These are phyloP conservation scores for Punctularia strigosozonata DNA, from an alignment of 768 basidiomycete genomes.

Conservation along the genomic window DNA sequence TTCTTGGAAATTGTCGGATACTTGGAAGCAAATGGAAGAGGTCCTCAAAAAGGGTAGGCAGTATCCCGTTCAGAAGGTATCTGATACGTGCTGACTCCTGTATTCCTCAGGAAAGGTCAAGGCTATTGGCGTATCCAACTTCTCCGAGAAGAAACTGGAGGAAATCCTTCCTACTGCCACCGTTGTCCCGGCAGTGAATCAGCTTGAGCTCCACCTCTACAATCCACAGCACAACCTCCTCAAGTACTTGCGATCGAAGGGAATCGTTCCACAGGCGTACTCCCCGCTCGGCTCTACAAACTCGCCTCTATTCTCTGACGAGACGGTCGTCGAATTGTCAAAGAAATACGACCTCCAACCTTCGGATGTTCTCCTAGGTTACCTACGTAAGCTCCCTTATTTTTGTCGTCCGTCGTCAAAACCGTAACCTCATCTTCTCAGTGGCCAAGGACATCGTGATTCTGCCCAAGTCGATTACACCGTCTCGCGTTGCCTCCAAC, in stretches of 20 bases:
- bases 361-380: constrained; percentile 50
- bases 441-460: constrained; percentile 54
- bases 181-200: constrained; percentile 62
- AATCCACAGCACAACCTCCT: constrained; percentile 64
- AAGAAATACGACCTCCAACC: constrained; percentile 39
- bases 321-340: constrained; percentile 47
- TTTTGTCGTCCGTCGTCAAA: not conserved
- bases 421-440: constrained; percentile 14
- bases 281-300: constrained; percentile 67
- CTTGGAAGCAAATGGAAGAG: constrained; percentile 80
- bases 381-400: constrained; percentile 32
- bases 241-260: constrained; percentile 48
- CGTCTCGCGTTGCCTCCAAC: constrained; percentile 52
- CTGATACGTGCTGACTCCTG: constrained; percentile 4
- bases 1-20: constrained; percentile 55
- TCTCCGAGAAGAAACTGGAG: constrained; percentile 54
- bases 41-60: constrained; percentile 46
- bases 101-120: constrained; percentile 43
- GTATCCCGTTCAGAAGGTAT: constrained; percentile 8
- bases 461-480: constrained; percentile 72
- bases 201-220: constrained; percentile 68
- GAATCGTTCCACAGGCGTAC: constrained; percentile 67
- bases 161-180: constrained; percentile 56
- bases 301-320: constrained; percentile 55
- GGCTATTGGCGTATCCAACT: constrained; percentile 69